phyloP scores from a whole-genome alignment of 1,284 basidiomycete species.

The Sparassis latifolia region DNA sequence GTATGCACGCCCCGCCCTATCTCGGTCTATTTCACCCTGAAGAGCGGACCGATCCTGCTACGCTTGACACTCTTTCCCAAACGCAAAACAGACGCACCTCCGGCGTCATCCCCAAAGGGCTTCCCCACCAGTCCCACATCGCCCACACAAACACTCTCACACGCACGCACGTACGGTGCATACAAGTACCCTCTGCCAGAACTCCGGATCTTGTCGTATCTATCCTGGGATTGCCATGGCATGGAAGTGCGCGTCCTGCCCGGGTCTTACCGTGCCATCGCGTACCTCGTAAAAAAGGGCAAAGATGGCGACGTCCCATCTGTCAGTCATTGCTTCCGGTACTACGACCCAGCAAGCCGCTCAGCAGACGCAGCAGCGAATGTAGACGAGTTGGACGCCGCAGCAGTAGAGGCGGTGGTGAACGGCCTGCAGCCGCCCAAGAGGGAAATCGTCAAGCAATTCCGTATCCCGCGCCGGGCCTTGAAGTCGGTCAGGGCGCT shows the following conservation, averaged over 20 bases:
- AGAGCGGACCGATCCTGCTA: constrained; percentile 5
- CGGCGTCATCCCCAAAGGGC: neutral
- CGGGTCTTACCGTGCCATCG: constrained; percentile 42
- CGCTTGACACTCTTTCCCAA: constrained; percentile 17
- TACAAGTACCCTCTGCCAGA: neutral
- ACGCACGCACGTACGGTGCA: neutral
- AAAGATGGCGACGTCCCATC: constrained; percentile 7
- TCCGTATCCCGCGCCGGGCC: too few relatives aligned
- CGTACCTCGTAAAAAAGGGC: constrained; percentile 31
- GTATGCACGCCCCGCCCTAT: constrained; percentile 2
- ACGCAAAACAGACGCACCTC: constrained; percentile 1
- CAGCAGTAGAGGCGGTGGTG: constrained; percentile 4
- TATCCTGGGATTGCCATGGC: neutral
- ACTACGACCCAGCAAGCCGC: constrained; percentile 7
- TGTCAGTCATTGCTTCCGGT: constrained; percentile 8
- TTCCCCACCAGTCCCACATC: neutral
- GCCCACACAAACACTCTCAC: neutral
- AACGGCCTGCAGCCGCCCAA: neutral
- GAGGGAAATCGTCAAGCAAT: neutral
- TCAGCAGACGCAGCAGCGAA: neutral
- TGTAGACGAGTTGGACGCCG: constrained; percentile 4
- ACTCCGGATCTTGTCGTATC: constrained; percentile 7
- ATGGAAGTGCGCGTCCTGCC: constrained; percentile 31
- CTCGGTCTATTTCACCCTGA: constrained; percentile 1
- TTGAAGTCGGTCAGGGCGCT: constrained; percentile 16